phyloP scores from a whole-genome alignment of 495 filamentous ascomycete species.

The Penicillium diatomitis region DNA sequence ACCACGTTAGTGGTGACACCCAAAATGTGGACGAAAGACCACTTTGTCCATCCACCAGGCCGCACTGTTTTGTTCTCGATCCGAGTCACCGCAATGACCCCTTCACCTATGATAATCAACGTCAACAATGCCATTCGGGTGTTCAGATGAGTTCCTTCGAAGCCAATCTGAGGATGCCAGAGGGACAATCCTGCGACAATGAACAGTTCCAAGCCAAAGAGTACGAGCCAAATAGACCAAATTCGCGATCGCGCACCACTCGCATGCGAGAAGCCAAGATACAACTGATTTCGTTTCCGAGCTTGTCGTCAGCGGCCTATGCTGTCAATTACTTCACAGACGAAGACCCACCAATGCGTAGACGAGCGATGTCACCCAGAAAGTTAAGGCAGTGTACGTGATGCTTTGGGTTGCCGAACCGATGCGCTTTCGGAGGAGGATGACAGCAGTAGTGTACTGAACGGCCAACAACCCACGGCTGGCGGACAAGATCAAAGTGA shows the following conservation, averaged over 20 bases:
- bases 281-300: slow-evolving; percentile 18
- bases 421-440: slow-evolving; percentile 34
- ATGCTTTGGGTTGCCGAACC: slow-evolving; percentile 19
- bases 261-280: slow-evolving; percentile 25
- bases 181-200: slow-evolving; percentile 46
- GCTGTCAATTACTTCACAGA: background rate
- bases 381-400: slow-evolving; percentile 31
- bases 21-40: slow-evolving; percentile 43
- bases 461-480: slow-evolving; percentile 47
- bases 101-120: slow-evolving; percentile 62
- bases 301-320: too few species aligned
- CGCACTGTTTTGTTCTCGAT: slow-evolving; percentile 48
- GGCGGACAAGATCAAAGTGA: slow-evolving; percentile 49
- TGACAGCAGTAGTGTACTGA: slow-evolving; percentile 47
- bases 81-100: slow-evolving; percentile 45
- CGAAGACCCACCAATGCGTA: slow-evolving; percentile 41
- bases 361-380: slow-evolving; percentile 33
- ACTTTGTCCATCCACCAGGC: slow-evolving; percentile 39
- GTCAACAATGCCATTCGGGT: slow-evolving; percentile 59
- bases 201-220: slow-evolving; percentile 46
- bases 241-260: slow-evolving; percentile 21
- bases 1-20: slow-evolving; percentile 39
- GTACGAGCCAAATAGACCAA: slow-evolving; percentile 52
- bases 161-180: slow-evolving; percentile 45
- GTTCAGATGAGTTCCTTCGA: slow-evolving; percentile 57